Percentiles rank a stretch among this genome's conserved stretches.
Evolutionary conservation across 371 early-diverging fungal species (phyloP).

Genomic region (Syncephalastrum contaminatum): DNA sequence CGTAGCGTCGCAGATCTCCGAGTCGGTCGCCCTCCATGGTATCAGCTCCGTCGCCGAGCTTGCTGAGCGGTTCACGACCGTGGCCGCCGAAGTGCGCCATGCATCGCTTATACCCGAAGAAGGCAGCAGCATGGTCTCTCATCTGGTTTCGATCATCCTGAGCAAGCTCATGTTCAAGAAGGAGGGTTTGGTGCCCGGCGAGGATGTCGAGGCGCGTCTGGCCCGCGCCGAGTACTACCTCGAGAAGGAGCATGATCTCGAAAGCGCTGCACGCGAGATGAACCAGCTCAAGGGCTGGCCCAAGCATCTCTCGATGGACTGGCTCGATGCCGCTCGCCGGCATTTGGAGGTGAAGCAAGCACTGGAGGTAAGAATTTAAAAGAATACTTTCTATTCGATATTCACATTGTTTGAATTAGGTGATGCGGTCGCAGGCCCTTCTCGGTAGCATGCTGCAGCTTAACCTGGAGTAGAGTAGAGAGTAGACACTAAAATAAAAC

Average conservation of each 20-base stretch:
- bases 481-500: no score
- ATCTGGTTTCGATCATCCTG: constrained; percentile 71
- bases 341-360: constrained; percentile 92
- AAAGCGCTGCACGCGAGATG: constrained; percentile 88
- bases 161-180: constrained; percentile 84
- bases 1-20: constrained; percentile 65
- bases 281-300: constrained; percentile 96
- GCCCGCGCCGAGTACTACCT: constrained; percentile 82
- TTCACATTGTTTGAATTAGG: constrained; percentile 3
- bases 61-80: constrained; percentile 68
- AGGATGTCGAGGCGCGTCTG: constrained; percentile 88
- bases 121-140: constrained; percentile 79
- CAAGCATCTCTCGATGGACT: constrained; percentile 84
- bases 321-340: constrained; percentile 82
- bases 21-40: constrained; percentile 61
- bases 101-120: constrained; percentile 87
- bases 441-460: constrained; percentile 20
- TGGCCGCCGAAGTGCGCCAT: constrained; percentile 73
- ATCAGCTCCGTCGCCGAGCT: constrained; percentile 74
- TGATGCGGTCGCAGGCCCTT: constrained; percentile 21
- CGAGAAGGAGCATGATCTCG: constrained; percentile 71
- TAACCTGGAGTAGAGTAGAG: constrained; percentile 3
- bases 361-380: constrained; percentile 56
- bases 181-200: constrained; percentile 84
- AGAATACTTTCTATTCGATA: not conserved